Conservation (phyloP, 2,329 filamentous ascomycete genomes). For the Stachybotrys chartarum region DNA sequence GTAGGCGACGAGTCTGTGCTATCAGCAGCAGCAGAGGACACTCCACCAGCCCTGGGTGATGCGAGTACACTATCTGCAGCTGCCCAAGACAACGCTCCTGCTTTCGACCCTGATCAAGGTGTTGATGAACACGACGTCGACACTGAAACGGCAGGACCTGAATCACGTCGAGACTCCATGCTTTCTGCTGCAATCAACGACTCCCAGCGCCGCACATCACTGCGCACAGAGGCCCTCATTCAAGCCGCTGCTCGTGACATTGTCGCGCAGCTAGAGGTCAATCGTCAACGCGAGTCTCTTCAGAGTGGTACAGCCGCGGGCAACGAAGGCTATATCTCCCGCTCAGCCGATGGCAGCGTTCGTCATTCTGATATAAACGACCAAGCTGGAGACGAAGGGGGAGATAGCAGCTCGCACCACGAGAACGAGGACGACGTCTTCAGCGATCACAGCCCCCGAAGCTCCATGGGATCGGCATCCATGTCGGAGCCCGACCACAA, state of each 20-base stretch:
- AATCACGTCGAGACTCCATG: conserved; percentile 14
- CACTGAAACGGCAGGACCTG: conserved; percentile 10
- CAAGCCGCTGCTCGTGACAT: conserved; percentile 45
- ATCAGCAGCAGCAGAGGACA: not conserved
- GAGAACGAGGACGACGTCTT: conserved; percentile 51
- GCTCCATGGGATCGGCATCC: conserved; percentile 48
- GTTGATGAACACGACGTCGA: conserved; percentile 10
- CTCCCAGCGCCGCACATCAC: conserved; percentile 30
- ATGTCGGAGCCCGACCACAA: conserved; percentile 29
- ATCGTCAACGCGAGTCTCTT: conserved; percentile 16
- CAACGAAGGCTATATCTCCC: conserved; percentile 6
- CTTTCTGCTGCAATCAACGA: conserved; percentile 12
- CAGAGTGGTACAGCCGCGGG: conserved; percentile 9
- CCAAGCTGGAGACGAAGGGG: conserved; percentile 18
- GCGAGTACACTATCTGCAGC: not conserved
- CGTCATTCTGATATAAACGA: conserved; percentile 15
- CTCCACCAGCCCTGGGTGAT: not conserved
- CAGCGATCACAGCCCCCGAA: conserved; percentile 49
- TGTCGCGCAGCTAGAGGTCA: conserved; percentile 37
- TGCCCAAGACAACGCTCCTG: not conserved
- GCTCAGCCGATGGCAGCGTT: conserved; percentile 6
- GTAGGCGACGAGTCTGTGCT: not conserved
- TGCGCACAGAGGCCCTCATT: conserved; percentile 44
- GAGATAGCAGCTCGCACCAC: conserved; percentile 43
- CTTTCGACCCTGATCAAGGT: not conserved